phyloP scores from a whole-genome alignment of 306 rosid genomes.

The Prosopis cineraria region DNA sequence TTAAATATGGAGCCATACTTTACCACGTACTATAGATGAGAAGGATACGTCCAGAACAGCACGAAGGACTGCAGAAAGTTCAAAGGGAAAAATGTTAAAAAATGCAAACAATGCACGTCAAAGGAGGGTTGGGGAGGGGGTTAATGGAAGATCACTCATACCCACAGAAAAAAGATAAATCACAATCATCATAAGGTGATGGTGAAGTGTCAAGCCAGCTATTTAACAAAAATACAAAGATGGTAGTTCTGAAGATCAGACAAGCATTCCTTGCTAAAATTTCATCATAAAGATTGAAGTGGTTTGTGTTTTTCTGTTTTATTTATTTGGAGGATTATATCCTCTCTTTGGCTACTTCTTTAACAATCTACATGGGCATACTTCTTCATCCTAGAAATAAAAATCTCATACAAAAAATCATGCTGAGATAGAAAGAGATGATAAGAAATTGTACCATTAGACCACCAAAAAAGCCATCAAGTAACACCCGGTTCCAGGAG shows the following conservation, averaged over 20 bases:
- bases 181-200: conserved; percentile 21
- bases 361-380: conserved; percentile 16
- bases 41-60: conserved; percentile 99
- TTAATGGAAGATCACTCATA: background rate
- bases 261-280: background rate
- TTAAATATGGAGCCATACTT: conserved; percentile 18
- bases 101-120: background rate
- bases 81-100: conserved; percentile 25
- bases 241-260: background rate
- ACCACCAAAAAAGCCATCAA: conserved; percentile 80
- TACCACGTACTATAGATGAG: conserved; percentile 26
- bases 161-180: background rate
- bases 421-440: conserved; percentile 20
- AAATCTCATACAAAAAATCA: conserved; percentile 9
- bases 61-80: conserved; percentile 83
- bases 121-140: background rate
- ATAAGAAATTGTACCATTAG: conserved; percentile 61
- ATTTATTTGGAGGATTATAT: background rate
- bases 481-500: conserved; percentile 65
- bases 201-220: background rate
- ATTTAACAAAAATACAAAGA: background rate
- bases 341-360: background rate
- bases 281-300: no score
- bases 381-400: conserved; percentile 17
- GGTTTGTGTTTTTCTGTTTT: background rate